phyloP scores from a whole-genome alignment of 2,329 filamentous ascomycete genomes.

The Aspergillus pseudotamarii region DNA sequence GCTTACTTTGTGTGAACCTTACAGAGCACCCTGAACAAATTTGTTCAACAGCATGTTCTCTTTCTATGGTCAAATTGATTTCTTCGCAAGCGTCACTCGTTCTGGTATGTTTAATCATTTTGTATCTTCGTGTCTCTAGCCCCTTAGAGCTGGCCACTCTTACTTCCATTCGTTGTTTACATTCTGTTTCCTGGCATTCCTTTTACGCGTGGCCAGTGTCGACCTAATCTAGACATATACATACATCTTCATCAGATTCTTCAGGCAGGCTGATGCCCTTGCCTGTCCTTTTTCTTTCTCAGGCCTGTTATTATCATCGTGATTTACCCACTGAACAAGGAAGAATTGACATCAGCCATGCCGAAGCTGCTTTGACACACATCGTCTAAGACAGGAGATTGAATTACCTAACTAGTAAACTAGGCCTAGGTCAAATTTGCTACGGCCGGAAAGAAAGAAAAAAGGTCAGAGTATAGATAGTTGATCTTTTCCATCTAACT shows the following conservation, averaged over 20 bases:
- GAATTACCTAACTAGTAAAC: no score
- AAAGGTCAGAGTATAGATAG: no score
- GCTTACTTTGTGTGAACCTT: neutral
- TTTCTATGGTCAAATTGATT: neutral
- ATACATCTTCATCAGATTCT: neutral
- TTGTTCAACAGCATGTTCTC: neutral
- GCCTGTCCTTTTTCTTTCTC: no score
- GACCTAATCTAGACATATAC: neutral
- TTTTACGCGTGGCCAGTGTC: conserved; percentile 1
- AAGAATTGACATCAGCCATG: no score
- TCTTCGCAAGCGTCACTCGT: conserved; percentile 2
- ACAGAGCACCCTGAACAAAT: neutral
- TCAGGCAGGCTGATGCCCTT: neutral
- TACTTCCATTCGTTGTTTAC: conserved; percentile 9
- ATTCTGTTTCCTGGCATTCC: conserved; percentile 16
- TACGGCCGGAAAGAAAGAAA: no score
- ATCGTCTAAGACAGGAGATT: no score
- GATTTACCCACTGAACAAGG: no score
- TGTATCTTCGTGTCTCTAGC: conserved; percentile 10
- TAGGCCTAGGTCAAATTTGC: no score
- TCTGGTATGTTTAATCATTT: conserved; percentile 11
- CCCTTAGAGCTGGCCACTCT: conserved; percentile 5
- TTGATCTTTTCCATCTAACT: no score
- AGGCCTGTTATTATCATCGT: no score
- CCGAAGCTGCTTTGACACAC: no score